Conservation (phyloP, 352 stramenopile genomes). For the Globisporangium nagaii region DNA sequence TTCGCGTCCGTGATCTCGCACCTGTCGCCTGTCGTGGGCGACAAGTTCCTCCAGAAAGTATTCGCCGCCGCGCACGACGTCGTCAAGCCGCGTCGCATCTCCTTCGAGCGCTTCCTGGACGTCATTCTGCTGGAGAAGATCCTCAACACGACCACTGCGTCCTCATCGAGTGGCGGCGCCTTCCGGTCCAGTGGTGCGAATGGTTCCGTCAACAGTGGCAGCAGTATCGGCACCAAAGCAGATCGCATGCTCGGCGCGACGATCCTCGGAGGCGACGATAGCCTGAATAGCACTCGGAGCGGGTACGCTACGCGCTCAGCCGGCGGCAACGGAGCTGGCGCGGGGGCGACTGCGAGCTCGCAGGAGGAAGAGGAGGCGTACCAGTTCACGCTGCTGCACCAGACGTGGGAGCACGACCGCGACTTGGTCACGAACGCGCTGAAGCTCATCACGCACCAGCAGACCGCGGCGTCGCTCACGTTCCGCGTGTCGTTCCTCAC, state of each 20-base stretch:
- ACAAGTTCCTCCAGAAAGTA: constrained; percentile 50
- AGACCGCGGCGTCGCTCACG: constrained; percentile 45
- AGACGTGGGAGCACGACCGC: constrained; percentile 61
- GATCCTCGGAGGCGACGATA: constrained; percentile 8
- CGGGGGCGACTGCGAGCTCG: neutral
- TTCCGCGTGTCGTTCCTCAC: constrained; percentile 65
- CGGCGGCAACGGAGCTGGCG: neutral
- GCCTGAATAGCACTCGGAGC: neutral
- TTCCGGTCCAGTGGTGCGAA: neutral
- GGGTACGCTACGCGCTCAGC: neutral
- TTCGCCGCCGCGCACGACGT: constrained; percentile 60
- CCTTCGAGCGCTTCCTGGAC: constrained; percentile 54
- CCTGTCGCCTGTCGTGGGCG: constrained; percentile 41
- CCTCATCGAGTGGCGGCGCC: neutral
- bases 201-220: neutral
- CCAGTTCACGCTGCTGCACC: constrained; percentile 63
- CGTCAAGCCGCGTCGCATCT: constrained; percentile 52
- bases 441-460: constrained; percentile 47
- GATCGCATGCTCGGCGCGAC: neutral
- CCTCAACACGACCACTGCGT: constrained; percentile 22
- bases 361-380: constrained; percentile 63
- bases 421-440: constrained; percentile 44
- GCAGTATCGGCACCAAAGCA: constrained; percentile 2
- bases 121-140: constrained; percentile 51
- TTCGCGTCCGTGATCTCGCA: constrained; percentile 60